Conservation (phyloP, 257 asterid species). For the Nicotiana paniculata region DNA sequence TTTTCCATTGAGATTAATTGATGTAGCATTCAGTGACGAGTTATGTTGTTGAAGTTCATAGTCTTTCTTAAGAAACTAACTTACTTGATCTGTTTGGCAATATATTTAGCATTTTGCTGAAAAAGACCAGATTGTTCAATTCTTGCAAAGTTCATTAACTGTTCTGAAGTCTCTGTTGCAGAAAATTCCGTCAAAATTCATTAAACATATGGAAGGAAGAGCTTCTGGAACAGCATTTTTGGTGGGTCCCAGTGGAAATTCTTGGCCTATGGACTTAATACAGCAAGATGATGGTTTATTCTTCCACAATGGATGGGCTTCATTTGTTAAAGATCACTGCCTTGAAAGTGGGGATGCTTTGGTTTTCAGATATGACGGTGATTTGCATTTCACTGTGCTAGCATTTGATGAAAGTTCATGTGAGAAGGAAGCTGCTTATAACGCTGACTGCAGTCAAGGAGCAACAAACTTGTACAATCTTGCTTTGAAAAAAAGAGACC, state of each 20-base stretch:
- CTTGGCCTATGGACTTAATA: constrained; percentile 35
- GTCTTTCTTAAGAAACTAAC: too few relatives aligned
- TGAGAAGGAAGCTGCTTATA: constrained; percentile 66
- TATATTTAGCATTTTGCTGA: too few relatives aligned
- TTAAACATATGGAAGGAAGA: constrained; percentile 37
- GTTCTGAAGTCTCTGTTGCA: constrained; percentile 21
- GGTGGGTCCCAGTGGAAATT: constrained; percentile 49
- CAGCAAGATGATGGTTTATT: constrained; percentile 27
- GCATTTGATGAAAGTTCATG: constrained; percentile 64
- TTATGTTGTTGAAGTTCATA: too few relatives aligned
- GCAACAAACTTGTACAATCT: constrained; percentile 25
- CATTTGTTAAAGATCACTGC: constrained; percentile 39
- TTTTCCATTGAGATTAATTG: too few relatives aligned
- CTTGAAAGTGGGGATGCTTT: constrained; percentile 38
- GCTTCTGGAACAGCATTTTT: constrained; percentile 22
- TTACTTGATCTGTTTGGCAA: too few relatives aligned
- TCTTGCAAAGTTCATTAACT: background rate
- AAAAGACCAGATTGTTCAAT: background rate
- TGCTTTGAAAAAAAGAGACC: constrained; percentile 44
- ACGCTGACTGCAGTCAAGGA: constrained; percentile 53
- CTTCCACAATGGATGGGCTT: constrained; percentile 39
- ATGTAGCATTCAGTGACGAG: too few relatives aligned
- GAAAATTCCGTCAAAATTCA: constrained; percentile 62
- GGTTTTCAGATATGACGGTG: constrained; percentile 62
- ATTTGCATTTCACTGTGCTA: constrained; percentile 63